phyloP scores from a whole-genome alignment of 805 yeast genomes.

The Kuraishia floccosa region DNA sequence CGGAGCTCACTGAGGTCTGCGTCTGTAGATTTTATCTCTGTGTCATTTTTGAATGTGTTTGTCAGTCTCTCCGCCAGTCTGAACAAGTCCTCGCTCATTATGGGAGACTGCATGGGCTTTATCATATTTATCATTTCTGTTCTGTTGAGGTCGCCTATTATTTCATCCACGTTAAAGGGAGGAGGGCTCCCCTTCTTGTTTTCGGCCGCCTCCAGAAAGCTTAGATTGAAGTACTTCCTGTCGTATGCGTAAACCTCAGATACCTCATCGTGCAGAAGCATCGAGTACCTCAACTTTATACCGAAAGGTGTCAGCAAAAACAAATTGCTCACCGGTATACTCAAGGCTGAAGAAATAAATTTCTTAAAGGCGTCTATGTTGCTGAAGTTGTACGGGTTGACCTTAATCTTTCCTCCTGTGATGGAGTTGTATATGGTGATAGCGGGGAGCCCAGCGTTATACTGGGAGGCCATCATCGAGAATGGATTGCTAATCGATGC shows the following conservation, averaged over 20 bases:
- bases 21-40: constrained; percentile 10
- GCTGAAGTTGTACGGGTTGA: constrained; percentile 26
- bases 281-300: constrained; percentile 41
- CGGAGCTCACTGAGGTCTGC: constrained; percentile 13
- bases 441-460: constrained; percentile 5
- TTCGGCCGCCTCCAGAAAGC: constrained; percentile 2
- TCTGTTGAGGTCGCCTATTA: constrained; percentile 11
- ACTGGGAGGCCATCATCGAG: constrained; percentile 3
- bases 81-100: constrained; percentile 11
- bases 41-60: constrained; percentile 2
- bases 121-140: constrained; percentile 17
- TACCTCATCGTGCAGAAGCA: constrained; percentile 33
- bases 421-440: constrained; percentile 26
- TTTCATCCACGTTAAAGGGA: not conserved
- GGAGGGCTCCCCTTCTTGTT: not conserved
- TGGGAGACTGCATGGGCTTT: constrained; percentile 21
- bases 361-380: constrained; percentile 29
- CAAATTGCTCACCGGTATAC: constrained; percentile 26
- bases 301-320: constrained; percentile 59
- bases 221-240: constrained; percentile 36
- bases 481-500: constrained; percentile 1
- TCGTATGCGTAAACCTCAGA: constrained; percentile 54
- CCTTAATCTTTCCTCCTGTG: constrained; percentile 25
- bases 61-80: constrained; percentile 6
- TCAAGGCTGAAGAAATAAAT: constrained; percentile 26